Conservation (phyloP, 352 stramenopile genomes). For the Globisporangium sylvaticum region DNA sequence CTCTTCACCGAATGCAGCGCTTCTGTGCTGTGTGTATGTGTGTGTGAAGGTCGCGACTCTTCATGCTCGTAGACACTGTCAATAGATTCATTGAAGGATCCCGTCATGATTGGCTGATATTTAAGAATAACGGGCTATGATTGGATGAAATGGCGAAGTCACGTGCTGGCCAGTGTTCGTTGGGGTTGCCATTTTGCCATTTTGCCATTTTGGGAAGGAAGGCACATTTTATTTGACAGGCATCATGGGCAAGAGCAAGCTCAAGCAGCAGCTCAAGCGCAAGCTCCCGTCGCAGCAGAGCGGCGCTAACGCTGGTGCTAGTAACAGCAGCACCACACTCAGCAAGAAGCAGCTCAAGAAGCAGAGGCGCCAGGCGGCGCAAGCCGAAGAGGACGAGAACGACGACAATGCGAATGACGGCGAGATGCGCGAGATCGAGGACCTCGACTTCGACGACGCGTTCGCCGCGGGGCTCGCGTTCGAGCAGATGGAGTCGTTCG, state of each 20-base stretch:
- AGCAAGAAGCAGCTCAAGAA: constrained; percentile 22
- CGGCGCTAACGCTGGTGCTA: not conserved
- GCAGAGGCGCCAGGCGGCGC: constrained; percentile 15
- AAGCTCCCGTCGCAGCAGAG: constrained; percentile 8
- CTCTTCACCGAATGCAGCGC: not conserved
- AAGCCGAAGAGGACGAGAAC: constrained; percentile 25
- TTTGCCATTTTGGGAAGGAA: too few species aligned
- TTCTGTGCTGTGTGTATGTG: too few species aligned
- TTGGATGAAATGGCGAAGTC: not conserved
- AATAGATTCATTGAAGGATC: not conserved
- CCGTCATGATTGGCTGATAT: not conserved
- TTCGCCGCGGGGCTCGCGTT: constrained; percentile 62
- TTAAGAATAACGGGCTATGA: not conserved
- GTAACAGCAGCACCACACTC: not conserved
- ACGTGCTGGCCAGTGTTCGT: not conserved
- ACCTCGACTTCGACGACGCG: constrained; percentile 52
- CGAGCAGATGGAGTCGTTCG: constrained; percentile 49
- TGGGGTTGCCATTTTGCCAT: too few species aligned
- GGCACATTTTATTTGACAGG: not conserved
- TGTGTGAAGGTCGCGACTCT: not conserved
- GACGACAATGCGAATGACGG: constrained; percentile 22
- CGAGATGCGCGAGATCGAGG: constrained; percentile 31
- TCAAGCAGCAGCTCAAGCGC: constrained; percentile 34
- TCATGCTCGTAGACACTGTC: not conserved
- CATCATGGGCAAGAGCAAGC: constrained; percentile 43